Evolutionary conservation across 163 green algal species (phyloP).

Genomic region (Prototheca wickerhamii): DNA sequence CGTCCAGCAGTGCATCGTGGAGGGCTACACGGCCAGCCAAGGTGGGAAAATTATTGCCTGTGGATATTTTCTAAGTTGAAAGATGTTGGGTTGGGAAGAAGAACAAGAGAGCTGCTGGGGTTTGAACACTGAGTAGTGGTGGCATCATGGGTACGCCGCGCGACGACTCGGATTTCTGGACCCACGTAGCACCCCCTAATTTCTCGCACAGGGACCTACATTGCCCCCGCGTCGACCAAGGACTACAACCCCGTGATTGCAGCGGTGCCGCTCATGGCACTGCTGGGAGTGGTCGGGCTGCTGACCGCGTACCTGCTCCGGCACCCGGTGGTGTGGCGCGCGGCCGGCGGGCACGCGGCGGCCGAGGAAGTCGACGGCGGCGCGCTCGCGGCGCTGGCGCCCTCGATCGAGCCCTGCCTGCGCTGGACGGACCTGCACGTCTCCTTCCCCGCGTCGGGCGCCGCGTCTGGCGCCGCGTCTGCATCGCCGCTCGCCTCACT

Average conservation of each 20-base stretch:
- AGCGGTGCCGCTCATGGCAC: conserved; percentile 17
- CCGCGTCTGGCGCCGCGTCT: neutral
- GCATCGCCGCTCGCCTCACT: neutral
- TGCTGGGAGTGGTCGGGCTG: conserved; percentile 12
- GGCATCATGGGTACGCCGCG: neutral
- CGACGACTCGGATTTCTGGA: neutral
- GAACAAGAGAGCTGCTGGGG: neutral
- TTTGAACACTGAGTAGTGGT: neutral
- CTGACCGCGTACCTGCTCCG: neutral
- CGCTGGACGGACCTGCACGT: too few species aligned
- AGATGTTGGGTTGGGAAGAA: neutral
- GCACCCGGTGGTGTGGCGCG: neutral
- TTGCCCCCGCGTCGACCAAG: neutral
- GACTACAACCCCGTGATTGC: conserved; percentile 23
- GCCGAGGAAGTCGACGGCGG: too few species aligned
- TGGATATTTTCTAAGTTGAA: neutral
- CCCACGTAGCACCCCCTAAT: neutral
- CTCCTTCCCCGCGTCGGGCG: neutral
- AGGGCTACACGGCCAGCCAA: neutral
- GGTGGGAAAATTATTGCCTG: neutral
- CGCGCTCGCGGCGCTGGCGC: neutral
- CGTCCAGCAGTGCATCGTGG: conserved; percentile 11
- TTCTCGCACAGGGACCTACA: neutral
- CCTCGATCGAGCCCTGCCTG: too few species aligned
- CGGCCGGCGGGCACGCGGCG: neutral